These are phyloP conservation scores for Epichloe gansuensis DNA, from an alignment of 2,329 filamentous ascomycete species.

Conservation along the genomic window DNA sequence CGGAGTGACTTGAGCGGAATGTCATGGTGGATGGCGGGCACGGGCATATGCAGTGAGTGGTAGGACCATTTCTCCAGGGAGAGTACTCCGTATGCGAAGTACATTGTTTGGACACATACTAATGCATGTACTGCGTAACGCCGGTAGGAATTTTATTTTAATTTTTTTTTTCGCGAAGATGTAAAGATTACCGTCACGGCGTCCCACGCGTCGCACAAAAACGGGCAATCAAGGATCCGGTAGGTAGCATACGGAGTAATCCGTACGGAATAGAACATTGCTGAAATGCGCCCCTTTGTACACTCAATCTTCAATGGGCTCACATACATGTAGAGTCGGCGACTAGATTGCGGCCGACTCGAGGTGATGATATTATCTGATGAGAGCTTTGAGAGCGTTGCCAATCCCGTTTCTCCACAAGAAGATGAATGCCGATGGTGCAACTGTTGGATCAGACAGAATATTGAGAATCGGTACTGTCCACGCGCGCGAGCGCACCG, in stretches of 20 bases:
- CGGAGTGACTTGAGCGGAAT: not conserved
- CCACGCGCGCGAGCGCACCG: not conserved
- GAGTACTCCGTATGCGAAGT: not conserved
- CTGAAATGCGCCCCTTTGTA: no score
- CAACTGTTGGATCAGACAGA: not conserved
- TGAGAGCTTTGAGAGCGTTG: not conserved
- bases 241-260: no score
- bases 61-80: slow-evolving; percentile 1
- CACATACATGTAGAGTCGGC: not conserved
- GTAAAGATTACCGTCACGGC: not conserved
- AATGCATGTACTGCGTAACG: not conserved
- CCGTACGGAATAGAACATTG: no score
- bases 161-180: not conserved
- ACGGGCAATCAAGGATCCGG: not conserved
- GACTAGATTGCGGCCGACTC: not conserved
- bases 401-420: not conserved
- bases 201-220: not conserved
- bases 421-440: not conserved
- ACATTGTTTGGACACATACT: not conserved
- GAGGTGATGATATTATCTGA: no score
- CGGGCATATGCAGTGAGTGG: slow-evolving; percentile 3
- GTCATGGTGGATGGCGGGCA: slow-evolving; percentile 7
- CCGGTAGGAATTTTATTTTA: not conserved
- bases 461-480: not conserved
- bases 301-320: no score